Conservation (phyloP, 768 basidiomycete species). For the Zangia roseola region DNA sequence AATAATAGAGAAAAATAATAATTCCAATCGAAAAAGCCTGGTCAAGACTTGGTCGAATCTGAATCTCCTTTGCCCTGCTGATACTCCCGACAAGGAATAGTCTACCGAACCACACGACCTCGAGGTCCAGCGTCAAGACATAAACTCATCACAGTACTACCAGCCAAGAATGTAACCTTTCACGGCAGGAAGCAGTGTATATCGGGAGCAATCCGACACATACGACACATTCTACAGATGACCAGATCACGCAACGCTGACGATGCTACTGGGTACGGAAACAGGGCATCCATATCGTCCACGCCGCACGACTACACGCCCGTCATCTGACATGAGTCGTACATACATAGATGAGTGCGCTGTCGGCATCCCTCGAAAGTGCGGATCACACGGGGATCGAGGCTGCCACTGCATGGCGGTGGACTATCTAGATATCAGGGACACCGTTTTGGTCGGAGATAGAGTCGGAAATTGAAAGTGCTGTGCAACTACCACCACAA, state of each 20-base stretch:
- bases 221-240: no score
- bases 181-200: no score
- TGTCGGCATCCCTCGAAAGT: constrained; percentile 21
- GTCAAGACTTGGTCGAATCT: constrained; percentile 7
- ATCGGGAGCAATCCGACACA: no score
- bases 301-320: constrained; percentile 10
- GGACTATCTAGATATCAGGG: constrained; percentile 14
- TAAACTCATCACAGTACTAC: not conserved
- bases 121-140: not conserved
- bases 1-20: constrained; percentile 31
- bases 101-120: not conserved
- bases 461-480: constrained; percentile 10
- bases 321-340: not conserved
- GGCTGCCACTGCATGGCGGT: not conserved
- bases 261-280: not conserved
- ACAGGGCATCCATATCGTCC: not conserved
- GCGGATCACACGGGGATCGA: constrained; percentile 16
- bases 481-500: not conserved
- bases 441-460: constrained; percentile 22
- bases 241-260: constrained; percentile 3
- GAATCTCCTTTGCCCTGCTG: not conserved
- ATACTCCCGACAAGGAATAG: no score
- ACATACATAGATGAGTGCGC: not conserved
- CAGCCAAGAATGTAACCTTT: not conserved
- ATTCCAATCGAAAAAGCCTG: constrained; percentile 27